A percentile compares a stretch with the other conserved stretches of the same genome.
Evolutionary conservation across 2,329 filamentous ascomycete genomes (phyloP).

Genomic region (Fusarium sp.): DNA sequence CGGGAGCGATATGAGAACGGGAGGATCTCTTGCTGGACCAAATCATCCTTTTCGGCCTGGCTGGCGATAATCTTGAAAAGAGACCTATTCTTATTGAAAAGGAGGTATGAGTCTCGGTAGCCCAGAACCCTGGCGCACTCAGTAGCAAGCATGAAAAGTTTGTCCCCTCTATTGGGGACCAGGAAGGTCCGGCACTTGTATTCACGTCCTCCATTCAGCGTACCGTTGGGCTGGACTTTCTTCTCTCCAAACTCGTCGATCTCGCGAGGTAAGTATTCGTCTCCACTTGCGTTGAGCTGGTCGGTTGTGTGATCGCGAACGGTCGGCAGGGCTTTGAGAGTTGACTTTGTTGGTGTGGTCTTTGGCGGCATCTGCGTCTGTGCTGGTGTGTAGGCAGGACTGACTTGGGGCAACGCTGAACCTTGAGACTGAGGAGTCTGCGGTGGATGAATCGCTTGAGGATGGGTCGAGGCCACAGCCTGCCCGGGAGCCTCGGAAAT

Average conservation of each 20-base stretch:
- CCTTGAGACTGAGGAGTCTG: conserved; percentile 68
- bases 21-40: conserved; percentile 93
- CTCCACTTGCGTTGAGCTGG: conserved; percentile 87
- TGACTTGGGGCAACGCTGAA: conserved; percentile 60
- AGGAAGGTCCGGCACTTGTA: conserved; percentile 95
- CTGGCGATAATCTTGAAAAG: conserved; percentile 98
- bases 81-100: conserved; percentile 99
- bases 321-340: conserved; percentile 93
- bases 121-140: conserved; percentile 94
- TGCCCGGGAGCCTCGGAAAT: conserved; percentile 71
- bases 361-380: conserved; percentile 75
- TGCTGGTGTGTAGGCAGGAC: conserved; percentile 56
- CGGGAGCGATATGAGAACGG: conserved; percentile 98
- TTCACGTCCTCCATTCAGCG: conserved; percentile 83
- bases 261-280: conserved; percentile 95
- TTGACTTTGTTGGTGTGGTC: conserved; percentile 82
- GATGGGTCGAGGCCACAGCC: conserved; percentile 60
- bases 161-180: conserved; percentile 90
- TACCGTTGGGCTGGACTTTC: conserved; percentile 88
- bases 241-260: conserved; percentile 93
- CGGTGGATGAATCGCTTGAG: conserved; percentile 61
- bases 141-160: conserved; percentile 98
- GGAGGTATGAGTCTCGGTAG: conserved; percentile 95
- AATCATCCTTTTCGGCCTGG: conserved; percentile 94
- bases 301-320: conserved; percentile 98